These are phyloP conservation scores for Geotrichum candidum DNA, from an alignment of 1,139 yeast species.

Conservation along the genomic window DNA sequence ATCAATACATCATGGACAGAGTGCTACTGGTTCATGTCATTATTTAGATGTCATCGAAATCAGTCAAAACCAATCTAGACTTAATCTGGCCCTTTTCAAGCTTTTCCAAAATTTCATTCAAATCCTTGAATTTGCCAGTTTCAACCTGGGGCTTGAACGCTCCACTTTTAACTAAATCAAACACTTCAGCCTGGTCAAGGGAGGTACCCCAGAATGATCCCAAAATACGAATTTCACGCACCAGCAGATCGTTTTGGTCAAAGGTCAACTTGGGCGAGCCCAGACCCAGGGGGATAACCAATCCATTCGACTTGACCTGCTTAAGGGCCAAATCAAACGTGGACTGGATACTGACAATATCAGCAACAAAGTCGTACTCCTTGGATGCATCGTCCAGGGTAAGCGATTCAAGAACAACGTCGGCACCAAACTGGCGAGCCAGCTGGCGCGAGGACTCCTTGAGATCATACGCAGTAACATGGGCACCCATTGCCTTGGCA, in stretches of 20 bases:
- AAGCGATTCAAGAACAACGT: slow-evolving; percentile 40
- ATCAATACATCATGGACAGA: no score
- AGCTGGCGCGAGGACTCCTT: slow-evolving; percentile 34
- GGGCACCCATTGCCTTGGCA: slow-evolving; percentile 39
- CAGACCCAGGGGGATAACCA: slow-evolving; percentile 43
- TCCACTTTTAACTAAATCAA: slow-evolving; percentile 43
- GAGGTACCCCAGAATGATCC: slow-evolving; percentile 48
- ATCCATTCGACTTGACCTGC: slow-evolving; percentile 40
- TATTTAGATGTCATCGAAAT: slow-evolving; percentile 2
- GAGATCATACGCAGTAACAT: slow-evolving; percentile 41
- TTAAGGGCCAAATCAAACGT: slow-evolving; percentile 29
- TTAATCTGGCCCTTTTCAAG: slow-evolving; percentile 40
- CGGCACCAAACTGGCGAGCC: slow-evolving; percentile 42
- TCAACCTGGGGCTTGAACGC: slow-evolving; percentile 40
- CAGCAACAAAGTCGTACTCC: slow-evolving; percentile 36
- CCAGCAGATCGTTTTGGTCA: slow-evolving; percentile 32
- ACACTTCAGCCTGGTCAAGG: slow-evolving; percentile 42
- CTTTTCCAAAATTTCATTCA: slow-evolving; percentile 38
- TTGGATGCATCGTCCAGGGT: slow-evolving; percentile 21
- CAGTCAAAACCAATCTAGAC: slow-evolving; percentile 43
- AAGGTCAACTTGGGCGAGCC: slow-evolving; percentile 37
- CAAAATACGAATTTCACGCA: slow-evolving; percentile 41
- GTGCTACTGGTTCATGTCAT: no score
- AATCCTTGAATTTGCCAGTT: slow-evolving; percentile 36
- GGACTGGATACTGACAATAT: slow-evolving; percentile 43